Base-by-base conservation (phyloP, 1,284 basidiomycete genomes). In the Cutaneotrichosporon cutaneum region DNA sequence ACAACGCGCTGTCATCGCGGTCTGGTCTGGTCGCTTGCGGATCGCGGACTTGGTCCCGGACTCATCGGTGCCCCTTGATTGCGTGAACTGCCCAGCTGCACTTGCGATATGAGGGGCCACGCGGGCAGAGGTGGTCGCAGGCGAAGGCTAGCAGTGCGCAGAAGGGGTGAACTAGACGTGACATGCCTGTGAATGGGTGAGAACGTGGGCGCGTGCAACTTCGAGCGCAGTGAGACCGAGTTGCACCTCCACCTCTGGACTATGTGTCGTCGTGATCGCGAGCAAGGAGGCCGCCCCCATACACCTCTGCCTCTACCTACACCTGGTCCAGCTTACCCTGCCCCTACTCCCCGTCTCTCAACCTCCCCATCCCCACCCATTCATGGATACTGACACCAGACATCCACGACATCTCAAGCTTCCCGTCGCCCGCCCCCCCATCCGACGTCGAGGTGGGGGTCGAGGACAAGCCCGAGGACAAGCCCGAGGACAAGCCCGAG, bases 341-440 rank as follows among this genome's bases (percentile, higher is more conserved):
- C 21, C 18, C 26, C 30, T 30, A 6, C 30, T 27, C 39, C 21
- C 18, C 50, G 21, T 2, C 57, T 10, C 30, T 30, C 26, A 21
- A 1, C 9, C 22, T 32, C 14, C 14, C 50, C 30, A 26, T 22
- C 36, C 48, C 30, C 33, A n/a, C 8, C 47, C 21, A 8, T 32
- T 18, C 52, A 48, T 30, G 21, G 6, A 33, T 26, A 30, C 65
- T 65, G 39, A 66, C 63, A 4, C 48, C 64, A 76, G 74, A 71
- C 56, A 64, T 62, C 11, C 67, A 70, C 62, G 72, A 76, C 55
- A 66, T 76, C 30, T 47, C 60, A 22, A 67, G 64, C 9, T 71
- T 72, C 60, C 66, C 66, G 21, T 74, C 74, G 2, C 74, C 74
- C 1, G 66, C 66, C 6, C 70, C 74, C 1, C 72, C 72, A 1